A percentile compares a stretch with the other conserved stretches of the same genome.
Conservation (phyloP, 495 filamentous ascomycete genomes). For the Annulohypoxylon moriforme region DNA sequence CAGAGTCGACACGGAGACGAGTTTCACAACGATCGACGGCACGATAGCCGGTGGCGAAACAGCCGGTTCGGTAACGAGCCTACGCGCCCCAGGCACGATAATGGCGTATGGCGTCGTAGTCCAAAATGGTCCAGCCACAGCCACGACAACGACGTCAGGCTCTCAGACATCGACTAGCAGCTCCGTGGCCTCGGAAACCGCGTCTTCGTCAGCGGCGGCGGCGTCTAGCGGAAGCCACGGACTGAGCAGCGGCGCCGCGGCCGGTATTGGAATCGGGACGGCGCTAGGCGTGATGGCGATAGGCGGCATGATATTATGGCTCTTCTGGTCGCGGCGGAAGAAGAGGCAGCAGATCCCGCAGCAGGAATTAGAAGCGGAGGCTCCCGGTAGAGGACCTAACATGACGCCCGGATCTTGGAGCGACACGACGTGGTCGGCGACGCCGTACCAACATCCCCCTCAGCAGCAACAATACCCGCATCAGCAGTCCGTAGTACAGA, state of each 20-base stretch:
- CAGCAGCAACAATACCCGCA: slow-evolving; percentile 6
- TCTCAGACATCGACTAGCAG: not conserved
- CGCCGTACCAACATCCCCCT: not conserved
- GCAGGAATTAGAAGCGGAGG: not conserved
- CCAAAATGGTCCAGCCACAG: slow-evolving; percentile 5
- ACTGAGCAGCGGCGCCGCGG: slow-evolving; percentile 19
- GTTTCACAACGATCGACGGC: slow-evolving; percentile 35
- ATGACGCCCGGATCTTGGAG: slow-evolving; percentile 5
- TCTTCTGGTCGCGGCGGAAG: slow-evolving; percentile 27
- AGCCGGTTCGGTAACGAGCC: slow-evolving; percentile 8
- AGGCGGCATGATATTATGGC: slow-evolving; percentile 14
- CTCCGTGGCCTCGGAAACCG: slow-evolving; percentile 22
- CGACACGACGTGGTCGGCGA: slow-evolving; percentile 9
- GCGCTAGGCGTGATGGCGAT: slow-evolving; percentile 21
- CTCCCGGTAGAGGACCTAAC: not conserved
- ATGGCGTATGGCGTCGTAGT: slow-evolving; percentile 37
- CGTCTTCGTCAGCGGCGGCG: slow-evolving; percentile 5
- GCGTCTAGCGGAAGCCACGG: not conserved
- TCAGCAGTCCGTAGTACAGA: slow-evolving; percentile 7
- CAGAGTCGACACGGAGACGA: slow-evolving; percentile 18
- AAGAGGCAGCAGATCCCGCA: slow-evolving; percentile 7
- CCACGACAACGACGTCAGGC: not conserved
- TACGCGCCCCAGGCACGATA: slow-evolving; percentile 29
- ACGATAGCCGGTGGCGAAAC: slow-evolving; percentile 25
- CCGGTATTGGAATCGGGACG: slow-evolving; percentile 26